These are phyloP conservation scores for Periconia digitata DNA, from an alignment of 2,329 filamentous ascomycete genomes.

Conservation along the genomic window DNA sequence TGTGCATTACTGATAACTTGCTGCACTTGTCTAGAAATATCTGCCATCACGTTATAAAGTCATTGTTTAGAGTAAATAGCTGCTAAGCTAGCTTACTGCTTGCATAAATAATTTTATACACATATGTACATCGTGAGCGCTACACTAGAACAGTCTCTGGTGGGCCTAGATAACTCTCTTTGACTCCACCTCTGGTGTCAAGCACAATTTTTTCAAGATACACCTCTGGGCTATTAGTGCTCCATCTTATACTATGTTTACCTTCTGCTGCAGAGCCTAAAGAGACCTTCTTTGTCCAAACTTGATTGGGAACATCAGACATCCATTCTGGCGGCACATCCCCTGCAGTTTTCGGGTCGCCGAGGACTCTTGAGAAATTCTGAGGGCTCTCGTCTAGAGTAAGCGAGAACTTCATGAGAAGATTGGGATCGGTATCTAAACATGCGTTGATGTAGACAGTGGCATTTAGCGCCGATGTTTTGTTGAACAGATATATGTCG, in stretches of 20 bases:
- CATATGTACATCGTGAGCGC: not conserved
- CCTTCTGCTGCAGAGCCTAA: slow-evolving; percentile 14
- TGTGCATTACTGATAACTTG: not conserved
- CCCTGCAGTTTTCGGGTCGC: slow-evolving; percentile 36
- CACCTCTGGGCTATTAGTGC: slow-evolving; percentile 5
- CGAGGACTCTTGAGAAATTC: slow-evolving; percentile 17
- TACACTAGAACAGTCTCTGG: slow-evolving; percentile 11
- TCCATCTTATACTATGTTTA: slow-evolving; percentile 38
- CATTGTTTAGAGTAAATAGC: too few relatives aligned
- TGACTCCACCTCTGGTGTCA: slow-evolving; percentile 21
- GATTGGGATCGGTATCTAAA: slow-evolving; percentile 51
- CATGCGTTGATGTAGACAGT: slow-evolving; percentile 32
- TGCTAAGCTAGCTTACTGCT: too few relatives aligned
- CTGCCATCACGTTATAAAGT: too few relatives aligned
- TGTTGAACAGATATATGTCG: slow-evolving; percentile 19
- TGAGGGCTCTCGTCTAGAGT: slow-evolving; percentile 15
- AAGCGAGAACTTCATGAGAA: slow-evolving; percentile 51
- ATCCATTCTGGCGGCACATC: slow-evolving; percentile 49
- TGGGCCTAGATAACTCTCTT: slow-evolving; percentile 26
- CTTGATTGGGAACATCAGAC: slow-evolving; percentile 42
- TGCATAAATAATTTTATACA: not conserved
- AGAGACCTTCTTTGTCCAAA: slow-evolving; percentile 45
- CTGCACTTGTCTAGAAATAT: too few relatives aligned
- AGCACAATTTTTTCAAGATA: slow-evolving; percentile 32
- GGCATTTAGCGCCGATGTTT: slow-evolving; percentile 24